Conservation (phyloP, 495 filamentous ascomycete genomes). For the Aspergillus incahuasiensis region DNA sequence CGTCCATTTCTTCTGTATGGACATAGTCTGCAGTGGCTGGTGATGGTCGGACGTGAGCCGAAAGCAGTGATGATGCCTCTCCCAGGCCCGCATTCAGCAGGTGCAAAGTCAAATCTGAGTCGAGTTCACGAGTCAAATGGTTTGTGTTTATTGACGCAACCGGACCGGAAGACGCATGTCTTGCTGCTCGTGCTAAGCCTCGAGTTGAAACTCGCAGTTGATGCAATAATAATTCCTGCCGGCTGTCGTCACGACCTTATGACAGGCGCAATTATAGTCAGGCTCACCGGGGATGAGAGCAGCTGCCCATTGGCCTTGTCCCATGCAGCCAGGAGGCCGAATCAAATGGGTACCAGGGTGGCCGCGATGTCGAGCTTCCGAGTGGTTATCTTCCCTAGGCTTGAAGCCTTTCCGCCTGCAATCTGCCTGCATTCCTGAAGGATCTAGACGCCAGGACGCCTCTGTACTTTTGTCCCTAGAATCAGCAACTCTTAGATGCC, state of each 20-base stretch:
- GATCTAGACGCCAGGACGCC: neutral
- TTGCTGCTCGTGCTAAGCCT: neutral
- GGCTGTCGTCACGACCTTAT: neutral
- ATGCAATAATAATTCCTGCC: neutral
- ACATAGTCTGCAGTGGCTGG: conserved; percentile 15
- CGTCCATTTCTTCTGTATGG: neutral
- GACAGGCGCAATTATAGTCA: neutral
- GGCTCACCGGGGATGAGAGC: neutral
- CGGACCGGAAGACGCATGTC: neutral
- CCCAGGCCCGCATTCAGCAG: conserved; percentile 20
- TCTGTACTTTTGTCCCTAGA: neutral
- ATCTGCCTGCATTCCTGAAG: neutral
- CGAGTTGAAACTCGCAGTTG: neutral
- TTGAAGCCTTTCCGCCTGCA: neutral
- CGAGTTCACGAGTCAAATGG: neutral
- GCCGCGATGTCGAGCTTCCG: neutral
- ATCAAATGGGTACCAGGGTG: neutral
- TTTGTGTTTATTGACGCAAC: neutral
- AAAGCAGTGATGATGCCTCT: conserved; percentile 22
- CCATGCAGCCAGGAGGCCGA: neutral
- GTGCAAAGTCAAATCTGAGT: neutral
- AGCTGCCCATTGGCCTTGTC: neutral
- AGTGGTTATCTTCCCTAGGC: neutral
- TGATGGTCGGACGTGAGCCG: conserved; percentile 29
- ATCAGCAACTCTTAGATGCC: neutral